Base-by-base conservation (phyloP, 306 rosid species). In the Senna tora region DNA sequence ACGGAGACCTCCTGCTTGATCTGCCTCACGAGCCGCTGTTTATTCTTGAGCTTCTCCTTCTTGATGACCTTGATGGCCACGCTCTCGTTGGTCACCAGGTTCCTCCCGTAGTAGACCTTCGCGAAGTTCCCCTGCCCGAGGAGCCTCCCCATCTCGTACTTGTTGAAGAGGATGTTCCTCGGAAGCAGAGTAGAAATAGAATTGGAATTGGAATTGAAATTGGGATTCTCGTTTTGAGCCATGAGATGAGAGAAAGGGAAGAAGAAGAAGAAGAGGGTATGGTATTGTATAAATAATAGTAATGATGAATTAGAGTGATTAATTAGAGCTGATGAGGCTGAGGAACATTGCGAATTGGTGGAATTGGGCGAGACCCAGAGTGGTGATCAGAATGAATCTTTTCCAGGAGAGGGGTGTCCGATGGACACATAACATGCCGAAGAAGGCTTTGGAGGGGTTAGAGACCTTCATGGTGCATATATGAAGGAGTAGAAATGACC, bases 71-170 rank as follows among this genome's bases (percentile, higher is more conserved):
- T 92, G 17, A 88, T 88, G 7, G 98, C 98, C 0, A 90, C 95
- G 58, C 85, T 85, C 32, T 92, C 94, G 33, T 80, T 82, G 22
- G 81, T 80, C 8, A n/a, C 6, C 1, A 90, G 71, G 75, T 86
- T 84, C 72, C 71, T 77, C 0, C 81, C 89, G 8, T 86, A 75
- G 52, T 81, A 81, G 15, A 92, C 98, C 56, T 92, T 89, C 0
- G 98, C 98, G 49, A 92, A 92, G 21, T 85, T 92, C 0, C 98
- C 98, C 50, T 89, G 86, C 3, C 98, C 98, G 8, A 92, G 61
- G 0, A 82, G 65, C 32, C 88, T 81, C 5, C 98, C 96, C 92
- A 85, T 84, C 79, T 89, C 98, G 61, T 90, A 92, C 63, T 92
- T 92, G 64, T 81, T 21, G 62, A 89, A 90, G 12, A 92, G 69